A percentile compares a stretch with the other conserved stretches of the same genome.
phyloP scores from a whole-genome alignment of 768 basidiomycete genomes.

The Tulasnella sp. region DNA sequence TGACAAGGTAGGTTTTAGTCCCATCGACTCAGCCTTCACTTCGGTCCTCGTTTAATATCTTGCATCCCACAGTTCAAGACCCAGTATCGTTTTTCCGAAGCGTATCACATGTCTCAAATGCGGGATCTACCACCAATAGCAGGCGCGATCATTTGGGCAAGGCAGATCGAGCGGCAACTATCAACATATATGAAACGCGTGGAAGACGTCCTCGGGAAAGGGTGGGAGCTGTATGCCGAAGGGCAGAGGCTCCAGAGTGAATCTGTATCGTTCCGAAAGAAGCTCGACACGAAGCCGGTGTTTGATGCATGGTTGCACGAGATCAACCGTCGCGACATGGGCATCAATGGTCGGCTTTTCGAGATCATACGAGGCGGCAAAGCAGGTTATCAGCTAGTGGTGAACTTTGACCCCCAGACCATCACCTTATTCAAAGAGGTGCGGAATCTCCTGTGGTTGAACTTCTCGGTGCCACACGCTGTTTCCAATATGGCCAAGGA shows the following conservation, averaged over 20 bases:
- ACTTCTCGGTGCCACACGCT: slow-evolving; percentile 89
- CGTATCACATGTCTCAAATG: slow-evolving; percentile 97
- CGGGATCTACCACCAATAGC: slow-evolving; percentile 97
- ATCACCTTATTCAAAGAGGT: slow-evolving; percentile 99
- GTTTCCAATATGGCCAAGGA: slow-evolving; percentile 97
- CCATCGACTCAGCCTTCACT: neutral
- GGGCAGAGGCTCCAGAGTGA: slow-evolving; percentile 95
- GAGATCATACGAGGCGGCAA: slow-evolving; percentile 73
- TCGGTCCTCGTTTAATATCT: neutral
- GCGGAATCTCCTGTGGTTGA: slow-evolving; percentile 88
- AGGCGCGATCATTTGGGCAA: slow-evolving; percentile 95
- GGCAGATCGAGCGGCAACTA: slow-evolving; percentile 96
- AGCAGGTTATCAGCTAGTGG: slow-evolving; percentile 62
- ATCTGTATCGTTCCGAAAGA: slow-evolving; percentile 82
- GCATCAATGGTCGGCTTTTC: slow-evolving; percentile 82
- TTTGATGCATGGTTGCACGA: slow-evolving; percentile 96
- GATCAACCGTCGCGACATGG: slow-evolving; percentile 78
- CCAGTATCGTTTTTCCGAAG: slow-evolving; percentile 89
- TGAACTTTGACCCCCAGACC: slow-evolving; percentile 97
- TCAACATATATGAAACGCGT: slow-evolving; percentile 97
- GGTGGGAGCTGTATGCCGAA: slow-evolving; percentile 99
- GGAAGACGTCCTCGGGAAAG: slow-evolving; percentile 92
- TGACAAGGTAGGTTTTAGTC: slow-evolving; percentile 51
- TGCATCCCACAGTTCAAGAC: slow-evolving; percentile 64
- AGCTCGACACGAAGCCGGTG: slow-evolving; percentile 87